phyloP scores from a whole-genome alignment of 768 basidiomycete species.

The Chalciporus chontae region DNA sequence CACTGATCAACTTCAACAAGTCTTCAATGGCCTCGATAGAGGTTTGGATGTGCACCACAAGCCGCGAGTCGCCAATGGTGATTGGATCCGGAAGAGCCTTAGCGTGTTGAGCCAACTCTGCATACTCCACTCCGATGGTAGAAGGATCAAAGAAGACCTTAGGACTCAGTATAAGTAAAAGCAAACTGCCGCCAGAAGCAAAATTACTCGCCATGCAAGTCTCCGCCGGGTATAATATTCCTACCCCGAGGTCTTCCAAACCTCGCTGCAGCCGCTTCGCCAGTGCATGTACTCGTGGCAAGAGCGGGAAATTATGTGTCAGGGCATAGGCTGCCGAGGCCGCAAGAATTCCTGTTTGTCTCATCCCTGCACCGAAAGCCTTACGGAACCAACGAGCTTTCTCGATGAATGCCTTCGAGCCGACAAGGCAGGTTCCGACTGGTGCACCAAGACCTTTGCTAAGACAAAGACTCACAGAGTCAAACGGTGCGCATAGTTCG shows the following conservation, averaged over 20 bases:
- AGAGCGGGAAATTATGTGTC: constrained; percentile 74
- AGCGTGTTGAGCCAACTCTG: constrained; percentile 64
- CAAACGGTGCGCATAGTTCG: constrained; percentile 85
- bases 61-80: constrained; percentile 61
- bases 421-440: constrained; percentile 80
- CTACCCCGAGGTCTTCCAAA: constrained; percentile 68
- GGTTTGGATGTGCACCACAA: constrained; percentile 92
- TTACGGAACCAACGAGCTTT: constrained; percentile 89
- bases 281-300: constrained; percentile 74
- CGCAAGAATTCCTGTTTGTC: constrained; percentile 85
- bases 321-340: constrained; percentile 85
- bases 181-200: background rate
- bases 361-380: constrained; percentile 92
- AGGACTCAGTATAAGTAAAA: background rate
- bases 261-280: constrained; percentile 66
- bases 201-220: constrained; percentile 80
- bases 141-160: constrained; percentile 84
- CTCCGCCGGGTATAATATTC: constrained; percentile 70
- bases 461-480: constrained; percentile 89
- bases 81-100: constrained; percentile 66
- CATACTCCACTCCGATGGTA: constrained; percentile 62
- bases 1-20: constrained; percentile 58
- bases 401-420: constrained; percentile 69
- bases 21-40: constrained; percentile 76
- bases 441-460: constrained; percentile 96